Evolutionary conservation across 1,284 basidiomycete genomes (phyloP).

Genomic region (Melanopsichium pennsylvanicum): DNA sequence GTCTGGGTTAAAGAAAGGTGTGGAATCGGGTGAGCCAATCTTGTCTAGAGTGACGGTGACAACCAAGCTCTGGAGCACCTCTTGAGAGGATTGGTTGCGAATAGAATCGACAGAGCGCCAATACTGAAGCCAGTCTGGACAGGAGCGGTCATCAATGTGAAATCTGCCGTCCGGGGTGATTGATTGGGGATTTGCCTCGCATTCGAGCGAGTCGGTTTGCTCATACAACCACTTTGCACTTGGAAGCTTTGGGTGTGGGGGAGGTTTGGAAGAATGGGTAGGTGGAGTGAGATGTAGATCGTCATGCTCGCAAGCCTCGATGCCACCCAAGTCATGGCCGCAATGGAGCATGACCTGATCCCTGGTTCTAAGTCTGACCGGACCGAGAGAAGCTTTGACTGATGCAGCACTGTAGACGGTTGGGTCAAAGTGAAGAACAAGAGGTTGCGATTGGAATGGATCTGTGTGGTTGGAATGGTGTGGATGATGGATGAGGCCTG

Average conservation of each 20-base stretch:
- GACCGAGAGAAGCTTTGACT: constrained; percentile 17
- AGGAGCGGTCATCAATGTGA: constrained; percentile 25
- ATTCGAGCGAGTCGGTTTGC: constrained; percentile 7
- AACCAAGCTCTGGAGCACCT: constrained; percentile 36
- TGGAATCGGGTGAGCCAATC: too few species aligned
- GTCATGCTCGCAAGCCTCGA: constrained; percentile 43
- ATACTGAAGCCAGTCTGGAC: constrained; percentile 36
- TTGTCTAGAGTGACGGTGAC: constrained; percentile 27
- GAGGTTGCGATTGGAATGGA: constrained; percentile 28
- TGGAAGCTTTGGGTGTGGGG: constrained; percentile 1
- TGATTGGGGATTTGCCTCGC: constrained; percentile 13
- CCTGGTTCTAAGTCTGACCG: constrained; percentile 22
- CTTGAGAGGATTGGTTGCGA: constrained; percentile 4
- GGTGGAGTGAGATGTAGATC: constrained; percentile 23
- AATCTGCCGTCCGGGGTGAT: constrained; percentile 36
- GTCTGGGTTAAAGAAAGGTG: too few species aligned
- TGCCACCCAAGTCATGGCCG: constrained; percentile 30
- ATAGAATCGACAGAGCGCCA: constrained; percentile 19
- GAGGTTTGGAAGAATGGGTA: not conserved
- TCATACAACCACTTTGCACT: not conserved
- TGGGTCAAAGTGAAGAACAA: constrained; percentile 41
- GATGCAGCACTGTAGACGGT: constrained; percentile 10
- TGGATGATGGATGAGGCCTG: constrained; percentile 17
- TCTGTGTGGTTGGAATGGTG: constrained; percentile 25
- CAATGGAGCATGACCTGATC: constrained; percentile 46